Conservation (phyloP, 2,329 filamentous ascomycete genomes). For the Pyrenophora seminiperda region DNA sequence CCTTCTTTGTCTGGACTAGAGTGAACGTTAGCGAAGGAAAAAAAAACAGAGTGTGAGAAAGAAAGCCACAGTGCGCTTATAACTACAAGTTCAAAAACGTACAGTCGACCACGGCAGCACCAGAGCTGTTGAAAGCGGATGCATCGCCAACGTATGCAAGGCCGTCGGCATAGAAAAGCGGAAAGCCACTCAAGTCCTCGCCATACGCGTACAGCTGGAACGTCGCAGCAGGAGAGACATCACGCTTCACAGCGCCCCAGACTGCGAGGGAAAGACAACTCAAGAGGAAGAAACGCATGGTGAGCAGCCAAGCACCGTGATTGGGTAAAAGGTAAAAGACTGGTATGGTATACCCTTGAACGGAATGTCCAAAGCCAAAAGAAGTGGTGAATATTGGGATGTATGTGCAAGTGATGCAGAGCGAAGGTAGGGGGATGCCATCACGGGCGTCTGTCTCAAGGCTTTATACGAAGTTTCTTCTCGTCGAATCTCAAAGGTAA, state of each 20-base stretch:
- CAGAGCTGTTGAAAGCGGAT: not conserved
- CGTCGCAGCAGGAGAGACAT: not conserved
- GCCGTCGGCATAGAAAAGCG: conserved; percentile 22
- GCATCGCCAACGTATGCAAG: conserved; percentile 1
- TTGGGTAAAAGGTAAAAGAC: not conserved
- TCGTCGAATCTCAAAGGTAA: too few relatives aligned
- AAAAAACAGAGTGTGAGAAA: too few relatives aligned
- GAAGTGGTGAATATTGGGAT: not conserved
- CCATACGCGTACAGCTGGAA: conserved; percentile 28
- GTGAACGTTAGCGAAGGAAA: not conserved
- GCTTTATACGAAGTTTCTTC: too few relatives aligned
- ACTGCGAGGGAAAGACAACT: not conserved
- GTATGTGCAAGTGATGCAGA: too few relatives aligned
- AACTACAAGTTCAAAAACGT: not conserved
- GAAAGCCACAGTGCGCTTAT: too few relatives aligned
- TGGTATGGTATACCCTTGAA: not conserved
- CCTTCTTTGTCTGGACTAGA: not conserved
- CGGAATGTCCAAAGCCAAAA: not conserved
- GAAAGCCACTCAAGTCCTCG: conserved; percentile 17
- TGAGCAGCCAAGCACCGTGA: not conserved
- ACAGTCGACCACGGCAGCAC: conserved; percentile 5
- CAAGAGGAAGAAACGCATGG: not conserved
- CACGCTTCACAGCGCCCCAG: not conserved
- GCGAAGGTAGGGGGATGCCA: too few relatives aligned
- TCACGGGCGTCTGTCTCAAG: too few relatives aligned